A percentile compares a stretch with the other conserved stretches of the same genome.
These are phyloP conservation scores for Collybia sordida DNA, from an alignment of 768 basidiomycete species.

Conservation along the genomic window DNA sequence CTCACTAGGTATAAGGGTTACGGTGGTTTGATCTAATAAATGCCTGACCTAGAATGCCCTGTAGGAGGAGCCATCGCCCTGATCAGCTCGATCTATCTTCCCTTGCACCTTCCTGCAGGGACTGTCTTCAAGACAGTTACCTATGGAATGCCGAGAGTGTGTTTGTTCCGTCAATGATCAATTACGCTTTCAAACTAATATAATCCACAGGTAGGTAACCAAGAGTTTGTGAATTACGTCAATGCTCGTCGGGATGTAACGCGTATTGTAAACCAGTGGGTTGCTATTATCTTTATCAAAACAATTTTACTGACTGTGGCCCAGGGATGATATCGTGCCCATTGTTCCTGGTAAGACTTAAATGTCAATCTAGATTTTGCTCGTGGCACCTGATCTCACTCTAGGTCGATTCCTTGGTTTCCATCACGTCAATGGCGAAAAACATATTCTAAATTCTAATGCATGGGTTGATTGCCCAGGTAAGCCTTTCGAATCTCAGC, in stretches of 20 bases:
- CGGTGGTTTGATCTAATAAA: background rate
- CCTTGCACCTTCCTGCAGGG: conserved; percentile 28
- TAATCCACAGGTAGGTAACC: conserved; percentile 44
- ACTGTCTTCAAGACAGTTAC: conserved; percentile 13
- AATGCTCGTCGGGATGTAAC: conserved; percentile 39
- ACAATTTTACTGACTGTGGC: background rate
- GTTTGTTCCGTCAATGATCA: background rate
- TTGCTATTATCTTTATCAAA: background rate
- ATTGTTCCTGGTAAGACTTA: conserved; percentile 23
- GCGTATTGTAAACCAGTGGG: conserved; percentile 48
- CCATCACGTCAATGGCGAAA: conserved; percentile 32
- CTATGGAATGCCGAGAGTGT: conserved; percentile 18
- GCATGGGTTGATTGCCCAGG: conserved; percentile 20
- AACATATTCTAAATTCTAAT: conserved; percentile 17
- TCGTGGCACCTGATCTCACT: conserved; percentile 9
- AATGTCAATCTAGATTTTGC: background rate
- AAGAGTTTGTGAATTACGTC: conserved; percentile 53
- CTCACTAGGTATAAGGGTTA: conserved; percentile 28
- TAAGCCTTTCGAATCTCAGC: background rate
- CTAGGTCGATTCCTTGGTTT: conserved; percentile 33
- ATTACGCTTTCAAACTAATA: background rate
- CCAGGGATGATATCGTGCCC: conserved; percentile 28
- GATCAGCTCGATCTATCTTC: conserved; percentile 37
- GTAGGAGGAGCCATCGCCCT: conserved; percentile 38
- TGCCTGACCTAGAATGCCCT: background rate